Evolutionary conservation across 202 grass and related monocot species (phyloP).

Genomic region (Dendrocalamus latiflorus): DNA sequence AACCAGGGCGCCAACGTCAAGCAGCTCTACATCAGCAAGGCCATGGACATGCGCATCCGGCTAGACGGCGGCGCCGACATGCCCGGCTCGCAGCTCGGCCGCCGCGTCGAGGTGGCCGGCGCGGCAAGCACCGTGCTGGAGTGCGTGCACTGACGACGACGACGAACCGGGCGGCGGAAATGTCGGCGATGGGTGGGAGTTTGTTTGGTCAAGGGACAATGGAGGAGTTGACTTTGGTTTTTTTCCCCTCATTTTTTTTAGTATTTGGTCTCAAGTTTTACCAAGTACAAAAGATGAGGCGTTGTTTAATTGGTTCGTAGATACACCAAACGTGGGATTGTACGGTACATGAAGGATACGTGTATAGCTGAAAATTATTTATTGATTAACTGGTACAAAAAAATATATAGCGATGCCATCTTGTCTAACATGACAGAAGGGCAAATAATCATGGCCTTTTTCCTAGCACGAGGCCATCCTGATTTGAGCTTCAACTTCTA

Average conservation of each 20-base stretch:
- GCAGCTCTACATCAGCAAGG: constrained; percentile 73
- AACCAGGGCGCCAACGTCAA: constrained; percentile 72
- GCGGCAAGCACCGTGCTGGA: constrained; percentile 11
- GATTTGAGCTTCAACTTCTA: too few species aligned
- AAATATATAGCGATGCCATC: background rate
- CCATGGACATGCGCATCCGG: constrained; percentile 35
- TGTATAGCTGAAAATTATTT: background rate
- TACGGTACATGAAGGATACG: background rate
- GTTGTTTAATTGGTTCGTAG: constrained; percentile 5
- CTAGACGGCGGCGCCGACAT: constrained; percentile 25
- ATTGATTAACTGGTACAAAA: background rate
- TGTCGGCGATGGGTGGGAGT: background rate
- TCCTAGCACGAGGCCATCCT: background rate
- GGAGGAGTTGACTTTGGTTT: background rate
- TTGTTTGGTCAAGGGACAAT: background rate
- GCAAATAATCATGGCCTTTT: background rate
- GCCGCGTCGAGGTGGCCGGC: background rate
- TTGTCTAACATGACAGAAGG: background rate
- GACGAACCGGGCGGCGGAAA: background rate
- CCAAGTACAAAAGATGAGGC: background rate
- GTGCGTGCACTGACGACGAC: constrained; percentile 35
- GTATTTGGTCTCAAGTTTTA: background rate
- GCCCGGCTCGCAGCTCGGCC: background rate
- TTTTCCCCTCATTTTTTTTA: background rate
- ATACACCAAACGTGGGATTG: background rate